Percentiles rank a stretch among this genome's conserved stretches.
These are phyloP conservation scores for Trichopus zeylanicus DNA, from an alignment of 116 monocot species.

Conservation along the genomic window DNA sequence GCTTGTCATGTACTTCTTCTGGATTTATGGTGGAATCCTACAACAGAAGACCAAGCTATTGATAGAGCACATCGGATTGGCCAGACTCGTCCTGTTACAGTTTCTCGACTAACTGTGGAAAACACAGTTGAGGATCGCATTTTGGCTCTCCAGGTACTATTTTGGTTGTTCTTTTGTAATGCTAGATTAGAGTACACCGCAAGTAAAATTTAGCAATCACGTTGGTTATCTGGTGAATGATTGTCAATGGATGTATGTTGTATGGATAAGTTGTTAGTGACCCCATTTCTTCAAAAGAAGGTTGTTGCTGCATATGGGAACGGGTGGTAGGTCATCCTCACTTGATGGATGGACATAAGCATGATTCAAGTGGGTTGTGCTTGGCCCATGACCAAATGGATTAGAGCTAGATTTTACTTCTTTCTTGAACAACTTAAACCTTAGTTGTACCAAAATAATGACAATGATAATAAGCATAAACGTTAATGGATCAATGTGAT, in stretches of 20 bases:
- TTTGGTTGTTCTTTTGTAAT: background rate
- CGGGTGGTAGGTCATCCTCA: no score
- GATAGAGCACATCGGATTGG: conserved; percentile 93
- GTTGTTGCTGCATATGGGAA: no score
- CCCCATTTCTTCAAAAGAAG: no score
- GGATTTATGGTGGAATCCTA: conserved; percentile 95
- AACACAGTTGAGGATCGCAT: conserved; percentile 87
- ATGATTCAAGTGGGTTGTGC: no score
- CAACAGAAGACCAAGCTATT: conserved; percentile 89
- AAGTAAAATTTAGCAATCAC: background rate
- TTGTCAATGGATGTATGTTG: no score
- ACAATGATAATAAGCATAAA: no score
- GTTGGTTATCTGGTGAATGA: no score
- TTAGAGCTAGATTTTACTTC: background rate
- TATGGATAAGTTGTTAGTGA: no score
- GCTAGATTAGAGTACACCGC: background rate
- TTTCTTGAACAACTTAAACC: background rate
- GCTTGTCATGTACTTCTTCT: conserved; percentile 84
- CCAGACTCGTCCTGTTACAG: conserved; percentile 85
- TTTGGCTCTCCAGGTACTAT: conserved; percentile 69
- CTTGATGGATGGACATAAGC: no score
- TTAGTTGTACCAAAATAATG: no score
- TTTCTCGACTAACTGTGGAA: conserved; percentile 67
- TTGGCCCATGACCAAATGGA: background rate
- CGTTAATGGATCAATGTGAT: background rate